Evolutionary conservation across 768 basidiomycete species (phyloP).

Genomic region (Omphalotus guepiniiformis): DNA sequence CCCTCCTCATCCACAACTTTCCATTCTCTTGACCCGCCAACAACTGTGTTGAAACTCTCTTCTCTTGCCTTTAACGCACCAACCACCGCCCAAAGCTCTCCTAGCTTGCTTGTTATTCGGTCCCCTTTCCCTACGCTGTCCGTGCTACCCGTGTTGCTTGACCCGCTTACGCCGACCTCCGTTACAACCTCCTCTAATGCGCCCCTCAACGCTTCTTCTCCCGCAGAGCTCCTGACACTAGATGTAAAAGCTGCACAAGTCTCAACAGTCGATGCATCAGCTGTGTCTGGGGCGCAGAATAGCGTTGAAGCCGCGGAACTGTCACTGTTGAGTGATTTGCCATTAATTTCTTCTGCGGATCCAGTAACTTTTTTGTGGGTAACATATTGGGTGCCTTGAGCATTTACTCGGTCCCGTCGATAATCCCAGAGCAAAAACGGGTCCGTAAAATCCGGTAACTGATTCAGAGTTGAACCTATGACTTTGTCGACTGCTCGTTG

Average conservation of each 20-base stretch:
- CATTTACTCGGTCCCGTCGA: constrained; percentile 71
- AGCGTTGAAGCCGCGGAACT: constrained; percentile 60
- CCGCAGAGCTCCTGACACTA: constrained; percentile 72
- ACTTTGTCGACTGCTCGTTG: constrained; percentile 21
- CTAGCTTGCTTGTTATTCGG: constrained; percentile 65
- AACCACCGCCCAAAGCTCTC: constrained; percentile 83
- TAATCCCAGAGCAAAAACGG: constrained; percentile 81
- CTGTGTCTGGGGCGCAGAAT: constrained; percentile 60
- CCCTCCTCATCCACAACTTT: constrained; percentile 87
- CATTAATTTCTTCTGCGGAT: constrained; percentile 62
- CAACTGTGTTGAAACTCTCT: constrained; percentile 36
- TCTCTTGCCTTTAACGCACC: constrained; percentile 65
- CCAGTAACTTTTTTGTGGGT: constrained; percentile 64
- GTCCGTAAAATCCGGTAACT: constrained; percentile 23
- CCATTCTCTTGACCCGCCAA: constrained; percentile 54
- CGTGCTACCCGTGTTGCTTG: constrained; percentile 30
- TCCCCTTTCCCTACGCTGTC: constrained; percentile 35
- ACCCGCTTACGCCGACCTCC: constrained; percentile 39
- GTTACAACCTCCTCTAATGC: constrained; percentile 71
- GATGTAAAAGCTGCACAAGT: constrained; percentile 71
- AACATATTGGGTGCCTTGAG: constrained; percentile 62
- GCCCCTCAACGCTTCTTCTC: constrained; percentile 73
- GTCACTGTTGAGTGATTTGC: constrained; percentile 65
- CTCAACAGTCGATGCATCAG: constrained; percentile 64
- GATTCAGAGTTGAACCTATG: constrained; percentile 9